Base-by-base conservation (phyloP, 1,139 yeast species). In the Hemisphaericaspora xylofermentans region DNA sequence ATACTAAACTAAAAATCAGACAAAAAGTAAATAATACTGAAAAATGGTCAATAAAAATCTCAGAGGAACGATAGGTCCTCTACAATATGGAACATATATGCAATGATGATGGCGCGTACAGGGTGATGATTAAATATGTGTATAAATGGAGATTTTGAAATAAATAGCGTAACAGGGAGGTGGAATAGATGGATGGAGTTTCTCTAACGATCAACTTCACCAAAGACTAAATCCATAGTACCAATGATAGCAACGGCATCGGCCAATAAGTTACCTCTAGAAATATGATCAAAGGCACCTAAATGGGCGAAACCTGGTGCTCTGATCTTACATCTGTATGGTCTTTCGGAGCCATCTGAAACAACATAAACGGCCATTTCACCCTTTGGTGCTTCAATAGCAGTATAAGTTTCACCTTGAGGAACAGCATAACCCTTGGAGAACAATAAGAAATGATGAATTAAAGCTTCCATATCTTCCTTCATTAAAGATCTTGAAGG, bases 181-280 rank as follows among this genome's bases (percentile, higher is more conserved):
- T 5, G 12, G 27, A 4, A 6, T 9, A 24, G 27, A 24, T 12
- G 5, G 6, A 4, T 24, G 6, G 6, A 8, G n/a, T 6, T 12
- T 24, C 27, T 24, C 34, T 71, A 88, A 71, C 95, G 89, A 72
- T 88, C 95, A 54, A 88, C 95, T 68, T 88, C 96, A 58, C 95
- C 95, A 64, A 88, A 88, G 64, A 88, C 96, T 66, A 88, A 80
- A 74, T 88, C 96, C 95, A 88, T 87, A 48, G 95, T 88, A 73
- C 96, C 96, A 60, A 88, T 87, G 61, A 88, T 88, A 48, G 96
- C 95, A 44, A 88, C 96, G 27, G 95, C 94, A 68, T 88, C 96
- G 44, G 96, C 95, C 64, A 88, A 73, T 69, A 85, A 84, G 66
- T 86, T 87, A 60, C 93, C 91, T 66, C 94, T 82, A 29, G 93